Percentiles rank a stretch among this genome's conserved stretches.
phyloP scores from a whole-genome alignment of 257 asterid genomes.

The Solanum lycopersicoides region DNA sequence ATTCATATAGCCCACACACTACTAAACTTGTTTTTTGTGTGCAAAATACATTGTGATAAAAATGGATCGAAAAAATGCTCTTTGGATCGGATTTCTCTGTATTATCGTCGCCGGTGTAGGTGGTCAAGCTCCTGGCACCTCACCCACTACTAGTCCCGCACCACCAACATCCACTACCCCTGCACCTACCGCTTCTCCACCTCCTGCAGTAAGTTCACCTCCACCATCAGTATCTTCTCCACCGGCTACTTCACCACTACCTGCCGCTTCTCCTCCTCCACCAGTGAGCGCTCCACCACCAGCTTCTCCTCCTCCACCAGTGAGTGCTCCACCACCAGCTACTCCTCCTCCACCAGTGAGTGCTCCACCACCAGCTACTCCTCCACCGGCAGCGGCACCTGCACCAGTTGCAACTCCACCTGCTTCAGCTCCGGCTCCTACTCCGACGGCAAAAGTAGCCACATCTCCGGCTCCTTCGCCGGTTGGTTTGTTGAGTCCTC shows the following conservation, averaged over 20 bases:
- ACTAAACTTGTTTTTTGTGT: background rate
- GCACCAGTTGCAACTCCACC: slow-evolving; percentile 53
- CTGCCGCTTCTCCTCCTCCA: slow-evolving; percentile 27
- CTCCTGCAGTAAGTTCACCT: background rate
- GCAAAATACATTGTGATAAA: background rate
- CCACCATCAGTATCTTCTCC: slow-evolving; percentile 9
- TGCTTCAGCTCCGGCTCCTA: slow-evolving; percentile 31
- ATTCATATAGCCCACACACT: background rate
- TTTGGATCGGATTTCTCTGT: slow-evolving; percentile 39
- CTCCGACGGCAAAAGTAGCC: slow-evolving; percentile 18
- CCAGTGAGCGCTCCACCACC: slow-evolving; percentile 26
- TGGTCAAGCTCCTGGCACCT: slow-evolving; percentile 50
- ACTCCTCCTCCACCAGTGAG: slow-evolving; percentile 25
- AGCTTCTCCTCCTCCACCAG: slow-evolving; percentile 22
- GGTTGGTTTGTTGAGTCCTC: slow-evolving; percentile 34
- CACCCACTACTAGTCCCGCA: slow-evolving; percentile 34
- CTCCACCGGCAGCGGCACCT: slow-evolving; percentile 28
- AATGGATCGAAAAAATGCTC: slow-evolving; percentile 23
- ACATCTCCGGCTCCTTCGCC: slow-evolving; percentile 53
- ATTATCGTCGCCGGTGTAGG: slow-evolving; percentile 35
- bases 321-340: slow-evolving; percentile 31
- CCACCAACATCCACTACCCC: slow-evolving; percentile 7
- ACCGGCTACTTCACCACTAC: background rate
- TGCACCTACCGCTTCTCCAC: slow-evolving; percentile 20
- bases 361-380: slow-evolving; percentile 14